Evolutionary conservation across 495 filamentous ascomycete genomes (phyloP).

Genomic region (Trichoderma asperelloides): DNA sequence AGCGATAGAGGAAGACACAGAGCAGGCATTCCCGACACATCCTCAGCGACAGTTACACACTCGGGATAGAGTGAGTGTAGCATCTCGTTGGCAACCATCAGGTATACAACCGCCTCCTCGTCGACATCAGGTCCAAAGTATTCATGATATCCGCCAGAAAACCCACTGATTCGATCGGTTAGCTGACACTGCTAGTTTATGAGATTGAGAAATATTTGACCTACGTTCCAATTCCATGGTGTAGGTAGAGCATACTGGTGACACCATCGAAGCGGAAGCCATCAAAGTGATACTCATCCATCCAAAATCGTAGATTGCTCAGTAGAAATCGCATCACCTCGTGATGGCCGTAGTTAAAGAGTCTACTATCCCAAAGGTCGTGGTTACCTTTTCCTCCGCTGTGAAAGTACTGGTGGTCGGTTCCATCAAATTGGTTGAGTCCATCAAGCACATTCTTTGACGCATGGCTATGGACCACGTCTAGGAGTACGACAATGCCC

Average conservation of each 20-base stretch:
- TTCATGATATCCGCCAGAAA: constrained; percentile 96
- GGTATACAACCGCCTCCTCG: constrained; percentile 88
- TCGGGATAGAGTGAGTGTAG: constrained; percentile 81
- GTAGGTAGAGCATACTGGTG: constrained; percentile 92
- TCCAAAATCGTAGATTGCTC: constrained; percentile 96
- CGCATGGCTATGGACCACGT: constrained; percentile 96
- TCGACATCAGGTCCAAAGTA: constrained; percentile 93
- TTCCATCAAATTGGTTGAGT: constrained; percentile 88
- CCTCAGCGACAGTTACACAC: constrained; percentile 85
- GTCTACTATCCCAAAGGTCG: constrained; percentile 87
- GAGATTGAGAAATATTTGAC: constrained; percentile 25
- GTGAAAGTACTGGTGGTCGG: constrained; percentile 94
- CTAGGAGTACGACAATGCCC: constrained; percentile 85
- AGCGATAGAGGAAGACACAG: constrained; percentile 77
- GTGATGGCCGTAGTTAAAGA: constrained; percentile 95
- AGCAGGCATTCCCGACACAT: constrained; percentile 96
- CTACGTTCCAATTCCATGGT: constrained; percentile 97
- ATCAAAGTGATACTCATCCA: constrained; percentile 96
- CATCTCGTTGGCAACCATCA: constrained; percentile 96
- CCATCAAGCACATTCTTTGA: constrained; percentile 95
- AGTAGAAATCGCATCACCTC: constrained; percentile 91
- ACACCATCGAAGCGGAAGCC: constrained; percentile 98
- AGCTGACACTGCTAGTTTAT: constrained; percentile 7
- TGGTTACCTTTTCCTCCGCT: constrained; percentile 73
- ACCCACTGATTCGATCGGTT: constrained; percentile 51